Base-by-base conservation (phyloP, 768 basidiomycete species). In the Trichaptum fuscoviolaceum region DNA sequence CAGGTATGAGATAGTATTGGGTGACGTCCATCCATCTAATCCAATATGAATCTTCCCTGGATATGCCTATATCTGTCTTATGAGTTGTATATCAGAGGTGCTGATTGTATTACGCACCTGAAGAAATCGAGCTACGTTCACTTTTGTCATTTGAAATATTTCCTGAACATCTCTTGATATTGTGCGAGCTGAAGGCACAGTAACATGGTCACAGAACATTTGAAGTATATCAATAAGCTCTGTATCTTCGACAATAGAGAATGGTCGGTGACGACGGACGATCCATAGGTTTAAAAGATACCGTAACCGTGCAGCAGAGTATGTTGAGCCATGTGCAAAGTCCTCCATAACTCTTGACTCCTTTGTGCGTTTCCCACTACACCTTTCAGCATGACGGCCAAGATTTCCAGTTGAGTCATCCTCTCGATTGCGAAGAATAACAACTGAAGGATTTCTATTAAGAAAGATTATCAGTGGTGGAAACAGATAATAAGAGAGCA, bases 1-100 rank as follows among this genome's bases (percentile, higher is more conserved):
- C 12, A 77, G 68, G 62, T 75, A 75, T 0, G 71, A 70, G n/a
- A 71, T 66, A 9, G 74, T 66, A 17, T 75, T 71, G 1, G 75
- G 75, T 0, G 72, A 70, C 0, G 75, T 75, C 75, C 75, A 77
- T 5, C 75, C 74, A 63, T 77, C 75, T 23, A 76, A 57, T 24
- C 73, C 64, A 12, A 75, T 62, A 63, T 76, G 75, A 25, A 77
- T 18, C 36, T 70, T 68, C 0, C 74, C 73, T 0, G 24, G n/a
- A 42, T 30, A 18, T 23, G 36, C 5, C 35, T 64, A 63, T 30
- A 7, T 15, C 12, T 63, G 62, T 27, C 12, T 2, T n/a, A 25
- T 23, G 8, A 20, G 20, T 4, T 7, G 12, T 7, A 35, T 30
- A 4, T 3, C 7, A 7, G 3, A 25, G 24, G 12, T 20, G 62